phyloP scores from a whole-genome alignment of 2,329 filamentous ascomycete species.

The Microascus cirrosus region DNA sequence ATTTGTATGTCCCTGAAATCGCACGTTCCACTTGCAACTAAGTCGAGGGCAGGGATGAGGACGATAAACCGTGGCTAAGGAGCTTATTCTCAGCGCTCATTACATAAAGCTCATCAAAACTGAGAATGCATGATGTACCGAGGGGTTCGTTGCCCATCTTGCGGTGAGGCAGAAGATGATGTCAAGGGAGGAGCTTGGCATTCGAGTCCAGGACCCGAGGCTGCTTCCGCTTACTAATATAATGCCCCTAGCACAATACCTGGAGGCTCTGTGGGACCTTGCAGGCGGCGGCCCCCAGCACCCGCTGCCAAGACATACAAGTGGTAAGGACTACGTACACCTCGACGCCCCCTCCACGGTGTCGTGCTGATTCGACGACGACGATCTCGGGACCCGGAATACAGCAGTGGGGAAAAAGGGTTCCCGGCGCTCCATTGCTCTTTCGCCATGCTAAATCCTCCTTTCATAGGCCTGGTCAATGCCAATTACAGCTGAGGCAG shows the following conservation, averaged over 20 bases:
- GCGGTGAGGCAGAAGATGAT: too few relatives aligned
- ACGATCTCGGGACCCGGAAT: neutral
- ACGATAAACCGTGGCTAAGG: too few relatives aligned
- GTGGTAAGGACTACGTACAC: neutral
- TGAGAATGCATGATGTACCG: too few relatives aligned
- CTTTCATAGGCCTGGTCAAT: constrained; percentile 12
- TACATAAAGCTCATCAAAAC: too few relatives aligned
- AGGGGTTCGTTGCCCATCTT: too few relatives aligned
- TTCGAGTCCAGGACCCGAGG: too few relatives aligned
- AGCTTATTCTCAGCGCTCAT: too few relatives aligned
- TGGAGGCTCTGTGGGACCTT: neutral
- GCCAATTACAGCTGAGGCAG: constrained; percentile 25
- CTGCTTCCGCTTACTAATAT: too few relatives aligned
- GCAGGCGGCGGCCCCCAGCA: neutral
- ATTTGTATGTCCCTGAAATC: too few relatives aligned
- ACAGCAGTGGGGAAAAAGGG: neutral
- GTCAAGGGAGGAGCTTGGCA: too few relatives aligned
- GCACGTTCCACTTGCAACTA: too few relatives aligned
- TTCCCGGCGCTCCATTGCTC: neutral
- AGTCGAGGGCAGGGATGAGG: too few relatives aligned
- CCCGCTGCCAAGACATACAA: neutral
- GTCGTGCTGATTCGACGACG: neutral
- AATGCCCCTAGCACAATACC: neutral
- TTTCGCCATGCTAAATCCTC: constrained; percentile 14
- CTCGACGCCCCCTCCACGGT: neutral